Percentiles rank a stretch among this genome's conserved stretches.
Conservation (phyloP, 768 basidiomycete species). For the Russula brevipes region DNA sequence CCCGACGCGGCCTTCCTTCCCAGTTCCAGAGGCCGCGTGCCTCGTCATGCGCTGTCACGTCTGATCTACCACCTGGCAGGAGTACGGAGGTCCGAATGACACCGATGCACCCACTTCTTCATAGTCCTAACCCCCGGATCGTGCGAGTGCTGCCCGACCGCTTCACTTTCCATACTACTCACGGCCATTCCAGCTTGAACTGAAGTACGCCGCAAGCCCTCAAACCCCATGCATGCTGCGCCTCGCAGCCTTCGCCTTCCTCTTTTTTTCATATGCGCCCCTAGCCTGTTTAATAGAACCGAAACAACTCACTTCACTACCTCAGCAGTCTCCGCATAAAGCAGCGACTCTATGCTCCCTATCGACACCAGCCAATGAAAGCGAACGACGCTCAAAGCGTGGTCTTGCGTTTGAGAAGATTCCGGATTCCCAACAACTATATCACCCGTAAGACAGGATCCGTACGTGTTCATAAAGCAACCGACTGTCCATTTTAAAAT, state of each 20-base stretch:
- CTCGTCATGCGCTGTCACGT: no score
- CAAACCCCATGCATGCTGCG: no score
- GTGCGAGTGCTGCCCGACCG: neutral
- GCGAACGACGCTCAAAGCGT: neutral
- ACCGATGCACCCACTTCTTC: no score
- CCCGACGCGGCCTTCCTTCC: no score
- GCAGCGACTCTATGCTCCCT: neutral
- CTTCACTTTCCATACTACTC: neutral
- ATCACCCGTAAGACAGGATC: neutral
- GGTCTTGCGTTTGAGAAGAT: neutral
- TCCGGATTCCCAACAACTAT: no score
- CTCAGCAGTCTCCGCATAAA: neutral
- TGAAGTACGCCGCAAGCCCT: neutral
- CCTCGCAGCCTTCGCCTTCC: neutral
- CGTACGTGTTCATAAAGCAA: neutral
- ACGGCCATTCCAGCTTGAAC: neutral
- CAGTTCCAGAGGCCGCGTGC: no score
- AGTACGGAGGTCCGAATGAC: no score
- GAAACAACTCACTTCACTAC: no score
- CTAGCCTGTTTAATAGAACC: no score
- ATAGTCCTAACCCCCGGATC: no score
- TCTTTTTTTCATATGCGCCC: no score
- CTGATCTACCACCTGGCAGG: no score
- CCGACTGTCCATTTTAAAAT: neutral
- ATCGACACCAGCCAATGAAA: neutral